Percentiles rank a stretch among this genome's conserved stretches.
Conservation (phyloP, 352 stramenopile genomes). For the Achlya hypogyna region DNA sequence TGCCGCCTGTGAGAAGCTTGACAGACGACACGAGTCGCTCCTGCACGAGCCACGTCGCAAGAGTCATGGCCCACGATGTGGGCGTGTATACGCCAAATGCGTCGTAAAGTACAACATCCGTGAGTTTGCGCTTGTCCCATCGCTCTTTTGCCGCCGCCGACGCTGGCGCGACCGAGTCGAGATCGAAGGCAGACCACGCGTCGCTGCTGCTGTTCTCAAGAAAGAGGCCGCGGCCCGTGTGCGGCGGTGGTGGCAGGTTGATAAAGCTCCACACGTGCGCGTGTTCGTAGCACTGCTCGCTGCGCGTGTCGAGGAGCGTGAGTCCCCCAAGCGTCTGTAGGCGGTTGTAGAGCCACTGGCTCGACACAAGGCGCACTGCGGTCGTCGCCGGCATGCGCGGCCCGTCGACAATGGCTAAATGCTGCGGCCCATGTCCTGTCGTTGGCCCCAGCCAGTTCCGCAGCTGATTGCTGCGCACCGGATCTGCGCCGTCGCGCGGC, state of each 20-base stretch:
- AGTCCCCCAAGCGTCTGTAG: not conserved
- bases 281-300: slow-evolving; percentile 11
- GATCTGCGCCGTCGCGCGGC: not conserved
- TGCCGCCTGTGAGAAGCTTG: slow-evolving; percentile 33
- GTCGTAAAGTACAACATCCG: slow-evolving; percentile 45
- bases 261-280: slow-evolving; percentile 1
- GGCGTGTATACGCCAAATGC: slow-evolving; percentile 26
- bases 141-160: not conserved
- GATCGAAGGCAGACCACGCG: not conserved
- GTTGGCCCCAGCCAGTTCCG: not conserved
- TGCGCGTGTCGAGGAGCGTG: slow-evolving; percentile 14
- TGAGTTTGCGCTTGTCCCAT: slow-evolving; percentile 32
- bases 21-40: slow-evolving; percentile 40
- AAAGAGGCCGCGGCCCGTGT: not conserved
- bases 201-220: not conserved
- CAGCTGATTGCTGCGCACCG: not conserved
- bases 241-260: not conserved
- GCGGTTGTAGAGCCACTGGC: slow-evolving; percentile 16
- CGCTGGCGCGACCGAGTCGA: not conserved
- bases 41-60: slow-evolving; percentile 36
- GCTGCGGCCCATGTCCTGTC: not conserved
- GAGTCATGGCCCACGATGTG: slow-evolving; percentile 30
- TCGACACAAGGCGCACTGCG: not conserved
- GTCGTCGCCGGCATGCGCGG: not conserved
- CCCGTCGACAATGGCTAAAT: not conserved